These are phyloP conservation scores for Letharia lupina DNA, from an alignment of 495 filamentous ascomycete species.

Conservation along the genomic window DNA sequence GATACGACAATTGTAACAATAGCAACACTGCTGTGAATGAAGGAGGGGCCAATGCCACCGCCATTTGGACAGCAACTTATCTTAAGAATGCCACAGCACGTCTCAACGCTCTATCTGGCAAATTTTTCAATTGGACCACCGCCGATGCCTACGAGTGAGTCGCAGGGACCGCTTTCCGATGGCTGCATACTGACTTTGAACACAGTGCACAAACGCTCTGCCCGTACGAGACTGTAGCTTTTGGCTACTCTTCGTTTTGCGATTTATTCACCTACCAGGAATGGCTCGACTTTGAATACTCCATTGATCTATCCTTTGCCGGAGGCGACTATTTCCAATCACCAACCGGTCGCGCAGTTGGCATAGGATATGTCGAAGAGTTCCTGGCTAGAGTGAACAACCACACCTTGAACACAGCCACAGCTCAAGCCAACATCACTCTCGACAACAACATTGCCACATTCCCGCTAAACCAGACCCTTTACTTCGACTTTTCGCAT, in stretches of 20 bases:
- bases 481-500: conserved; percentile 41
- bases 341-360: conserved; percentile 52
- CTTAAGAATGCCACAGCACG: conserved; percentile 41
- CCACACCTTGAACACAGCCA: conserved; percentile 43
- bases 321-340: conserved; percentile 52
- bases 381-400: conserved; percentile 49
- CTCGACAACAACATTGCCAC: conserved; percentile 37
- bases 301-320: conserved; percentile 51
- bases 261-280: conserved; percentile 48
- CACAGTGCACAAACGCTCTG: conserved; percentile 44
- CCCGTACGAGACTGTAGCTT: conserved; percentile 50
- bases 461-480: conserved; percentile 44
- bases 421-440: conserved; percentile 51
- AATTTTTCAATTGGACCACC: conserved; percentile 41
- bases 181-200: not conserved
- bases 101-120: conserved; percentile 38
- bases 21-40: conserved; percentile 21
- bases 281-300: conserved; percentile 49
- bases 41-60: conserved; percentile 29
- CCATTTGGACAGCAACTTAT: conserved; percentile 37
- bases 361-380: conserved; percentile 56
- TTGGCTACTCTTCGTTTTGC: conserved; percentile 52
- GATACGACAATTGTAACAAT: conserved; percentile 34
- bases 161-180: not conserved
- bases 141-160: conserved; percentile 40